phyloP scores from a whole-genome alignment of 2,329 filamentous ascomycete species.

The Phaeosphaeriaceae sp. region DNA sequence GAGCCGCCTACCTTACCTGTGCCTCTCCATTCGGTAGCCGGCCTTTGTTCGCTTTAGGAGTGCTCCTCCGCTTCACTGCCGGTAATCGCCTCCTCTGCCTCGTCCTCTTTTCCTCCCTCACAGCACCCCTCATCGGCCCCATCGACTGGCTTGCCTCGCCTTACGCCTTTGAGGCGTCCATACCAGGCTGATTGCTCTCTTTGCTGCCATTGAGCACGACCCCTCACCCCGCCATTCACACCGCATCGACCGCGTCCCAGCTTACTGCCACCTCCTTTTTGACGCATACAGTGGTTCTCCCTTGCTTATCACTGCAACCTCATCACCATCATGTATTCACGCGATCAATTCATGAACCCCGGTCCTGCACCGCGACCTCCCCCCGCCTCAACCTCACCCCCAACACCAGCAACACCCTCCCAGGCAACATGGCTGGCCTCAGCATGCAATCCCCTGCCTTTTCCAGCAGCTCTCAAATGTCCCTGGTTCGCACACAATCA shows the following conservation, averaged over 20 bases:
- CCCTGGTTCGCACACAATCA: slow-evolving; percentile 50
- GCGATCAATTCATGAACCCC: slow-evolving; percentile 89
- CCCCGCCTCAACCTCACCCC: slow-evolving; percentile 80
- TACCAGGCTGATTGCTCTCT: slow-evolving; percentile 2
- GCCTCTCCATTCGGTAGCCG: slow-evolving; percentile 18
- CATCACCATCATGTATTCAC: slow-evolving; percentile 67
- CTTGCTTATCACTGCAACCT: slow-evolving; percentile 15
- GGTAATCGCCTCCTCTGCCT: slow-evolving; percentile 19
- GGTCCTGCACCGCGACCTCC: slow-evolving; percentile 92
- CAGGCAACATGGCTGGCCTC: slow-evolving; percentile 80
- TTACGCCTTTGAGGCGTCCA: slow-evolving; percentile 1
- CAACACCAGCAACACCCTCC: slow-evolving; percentile 68
- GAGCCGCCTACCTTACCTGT: slow-evolving; percentile 12
- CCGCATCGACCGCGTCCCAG: not conserved
- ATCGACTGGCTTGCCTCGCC: slow-evolving; percentile 2
- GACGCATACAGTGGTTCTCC: not conserved
- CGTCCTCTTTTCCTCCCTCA: not conserved
- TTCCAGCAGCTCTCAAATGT: slow-evolving; percentile 45
- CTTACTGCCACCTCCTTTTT: not conserved
- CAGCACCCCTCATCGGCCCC: too few relatives aligned
- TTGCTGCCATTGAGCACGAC: slow-evolving; percentile 11
- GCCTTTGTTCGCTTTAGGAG: slow-evolving; percentile 13
- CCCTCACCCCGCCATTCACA: slow-evolving; percentile 40
- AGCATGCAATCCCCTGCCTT: slow-evolving; percentile 68
- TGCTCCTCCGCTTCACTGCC: slow-evolving; percentile 23